Evolutionary conservation across 2,329 filamentous ascomycete species (phyloP), one percentile per base, ranked within the genome.

Genomic region (Aspergillus sp.): DNA sequence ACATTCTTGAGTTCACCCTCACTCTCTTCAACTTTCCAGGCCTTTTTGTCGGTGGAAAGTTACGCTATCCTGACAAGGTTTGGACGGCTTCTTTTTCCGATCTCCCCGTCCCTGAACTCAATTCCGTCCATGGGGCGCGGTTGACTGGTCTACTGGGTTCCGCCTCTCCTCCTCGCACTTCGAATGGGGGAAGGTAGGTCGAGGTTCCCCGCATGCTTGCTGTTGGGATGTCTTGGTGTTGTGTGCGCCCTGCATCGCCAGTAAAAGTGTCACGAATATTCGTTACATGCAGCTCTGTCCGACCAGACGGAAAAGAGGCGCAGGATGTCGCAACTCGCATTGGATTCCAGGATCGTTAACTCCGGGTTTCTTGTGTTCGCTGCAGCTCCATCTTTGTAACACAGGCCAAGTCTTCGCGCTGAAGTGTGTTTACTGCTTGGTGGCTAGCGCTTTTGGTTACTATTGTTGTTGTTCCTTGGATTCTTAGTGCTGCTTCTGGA

Each of bases 361-460:
- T 41, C 56, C 20, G 13, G 37, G 3, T 39, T 44, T 54, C 27
- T 40, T 51, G 19, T 57, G 55, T 54, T 57, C 50, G 45, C 39
- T 42, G 44, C 37, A 46, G 51, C 17, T 49, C 34, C 27, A 44
- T 27, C 13, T 30, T 30, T 13, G 56, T 57, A 54, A 50, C 50
- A 33, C 46, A 30, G 20, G 44, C 39, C 27, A 30, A 48, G 27
- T 19, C 13, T 46, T 46, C 24, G 44, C n/a, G 15, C 22, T 41
- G 40, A 17, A 17, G 44, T 46, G 22, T 40, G 33, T 42, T 41
- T 39, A 37, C 27, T 48, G 24, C 30, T 49, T 49, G 49, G 50
- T 24, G 37, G 37, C 24, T n/a, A 8, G 12, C 15, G 19, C 9
- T 19, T 46, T 15, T 15, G 11, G 27, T 30, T 30, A 11, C 13